Evolutionary conservation across 2,329 filamentous ascomycete genomes (phyloP), one percentile per base, ranked within the genome.

Genomic region (Paecilomyces sp.): DNA sequence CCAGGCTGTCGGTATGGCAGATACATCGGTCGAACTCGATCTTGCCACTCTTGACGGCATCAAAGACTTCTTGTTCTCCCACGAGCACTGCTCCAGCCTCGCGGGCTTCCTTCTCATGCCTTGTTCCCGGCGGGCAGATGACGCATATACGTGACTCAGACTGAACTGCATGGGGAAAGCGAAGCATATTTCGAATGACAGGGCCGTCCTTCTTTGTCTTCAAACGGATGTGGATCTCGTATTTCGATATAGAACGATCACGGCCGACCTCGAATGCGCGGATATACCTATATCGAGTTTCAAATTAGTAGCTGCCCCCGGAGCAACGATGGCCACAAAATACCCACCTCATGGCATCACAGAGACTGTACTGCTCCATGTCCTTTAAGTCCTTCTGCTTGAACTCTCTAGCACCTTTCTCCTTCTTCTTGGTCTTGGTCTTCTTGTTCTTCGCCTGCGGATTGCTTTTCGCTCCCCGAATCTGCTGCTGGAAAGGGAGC

Each of bases 191-290:
- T 64, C 92, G 90, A 65, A 99, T 83, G 8, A 94, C 86, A 18
- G 92, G 88, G 0, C 92, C 92, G 75, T 92, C 92, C 74, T 92
- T 93, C 66, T 86, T 82, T 1, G 93, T 92, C 70, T 88, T 88
- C 63, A 99, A 79, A 70, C 89, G 92, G 67, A 99, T 79, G 68
- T 90, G 84, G 56, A 97, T 69, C 74, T 97, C 94, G 80, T 99
- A 99, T 75, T 97, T 97, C 66, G 87, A 81, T 11, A 82, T 80
- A 2, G 83, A 82, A 2, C 90, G 88, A 55, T 88, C 84, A 57
- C 85, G 85, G 70, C 94, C 93, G 67, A 97, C 92, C 83, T 99
- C 94, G 70, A 89, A 87, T 55, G 94, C 93, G 69, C 91, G 90
- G 65, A 99, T 85, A 73, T 96, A 94, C 72, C 92, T 96, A 66